phyloP scores from a whole-genome alignment of 176 grass and related monocot genomes.

The Aegilops speltoides region DNA sequence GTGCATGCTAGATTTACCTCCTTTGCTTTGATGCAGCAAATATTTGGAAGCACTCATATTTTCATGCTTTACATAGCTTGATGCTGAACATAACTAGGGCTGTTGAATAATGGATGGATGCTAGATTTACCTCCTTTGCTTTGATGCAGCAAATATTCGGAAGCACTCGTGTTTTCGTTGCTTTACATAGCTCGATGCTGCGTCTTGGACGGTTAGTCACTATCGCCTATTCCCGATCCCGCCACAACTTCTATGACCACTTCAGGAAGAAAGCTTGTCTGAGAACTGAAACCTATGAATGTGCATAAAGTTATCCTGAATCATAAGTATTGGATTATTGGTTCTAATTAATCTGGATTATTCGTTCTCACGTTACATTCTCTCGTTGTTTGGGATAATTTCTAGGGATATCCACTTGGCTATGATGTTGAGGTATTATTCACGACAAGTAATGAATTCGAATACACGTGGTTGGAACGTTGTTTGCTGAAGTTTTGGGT shows the following conservation, averaged over 20 bases:
- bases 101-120: slow-evolving; percentile 21
- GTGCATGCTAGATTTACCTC: slow-evolving; percentile 1
- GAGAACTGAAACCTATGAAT: slow-evolving; percentile 26
- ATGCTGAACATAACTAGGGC: slow-evolving; percentile 38
- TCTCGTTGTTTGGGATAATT: background rate
- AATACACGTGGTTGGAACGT: background rate
- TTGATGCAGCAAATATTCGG: slow-evolving; percentile 81
- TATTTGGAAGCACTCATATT: slow-evolving; percentile 71
- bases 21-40: slow-evolving; percentile 56
- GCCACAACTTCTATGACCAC: background rate
- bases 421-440: background rate
- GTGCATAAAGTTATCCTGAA: slow-evolving; percentile 11
- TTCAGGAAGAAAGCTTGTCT: slow-evolving; percentile 3
- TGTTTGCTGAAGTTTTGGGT: slow-evolving; percentile 9
- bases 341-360: too few species aligned
- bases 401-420: background rate
- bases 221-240: background rate
- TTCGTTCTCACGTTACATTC: slow-evolving; percentile 15
- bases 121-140: slow-evolving; percentile 23
- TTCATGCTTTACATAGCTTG: slow-evolving; percentile 79
- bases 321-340: background rate
- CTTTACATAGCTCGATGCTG: slow-evolving; percentile 86
- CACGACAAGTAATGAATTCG: background rate
- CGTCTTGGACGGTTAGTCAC: slow-evolving; percentile 64
- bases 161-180: slow-evolving; percentile 85